Evolutionary conservation across 805 yeast species (phyloP).

Genomic region (Saccharomycopsis vini): DNA sequence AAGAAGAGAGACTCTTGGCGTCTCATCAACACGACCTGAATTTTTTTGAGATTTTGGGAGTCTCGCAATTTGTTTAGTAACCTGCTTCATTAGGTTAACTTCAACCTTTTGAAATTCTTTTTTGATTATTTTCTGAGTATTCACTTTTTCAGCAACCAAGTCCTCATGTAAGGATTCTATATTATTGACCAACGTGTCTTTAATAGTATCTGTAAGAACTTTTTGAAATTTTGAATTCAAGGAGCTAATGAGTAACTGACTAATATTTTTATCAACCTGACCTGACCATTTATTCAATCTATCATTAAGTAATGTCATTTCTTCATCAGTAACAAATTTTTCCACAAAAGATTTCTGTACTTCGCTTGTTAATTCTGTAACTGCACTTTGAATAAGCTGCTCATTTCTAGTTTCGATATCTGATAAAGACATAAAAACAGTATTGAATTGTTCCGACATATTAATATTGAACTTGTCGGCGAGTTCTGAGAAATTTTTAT

Average conservation of each 20-base stretch:
- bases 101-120: constrained; percentile 6
- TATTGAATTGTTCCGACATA: neutral
- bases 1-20: neutral
- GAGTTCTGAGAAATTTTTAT: neutral
- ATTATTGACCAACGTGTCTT: constrained; percentile 2
- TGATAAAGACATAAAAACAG: neutral
- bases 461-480: neutral
- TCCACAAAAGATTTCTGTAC: constrained; percentile 8
- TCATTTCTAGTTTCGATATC: neutral
- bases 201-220: constrained; percentile 8
- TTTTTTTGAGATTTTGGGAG: neutral
- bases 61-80: neutral
- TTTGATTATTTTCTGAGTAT: constrained; percentile 1
- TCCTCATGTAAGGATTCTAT: constrained; percentile 5
- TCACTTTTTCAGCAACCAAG: neutral
- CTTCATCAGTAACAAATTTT: constrained; percentile 11
- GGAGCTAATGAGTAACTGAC: constrained; percentile 13
- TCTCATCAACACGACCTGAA: too few relatives aligned
- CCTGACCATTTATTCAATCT: constrained; percentile 12
- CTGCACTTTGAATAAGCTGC: neutral
- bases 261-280: constrained; percentile 17
- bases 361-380: constrained; percentile 3
- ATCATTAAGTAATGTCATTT: constrained; percentile 6
- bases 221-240: constrained; percentile 16
- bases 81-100: neutral